phyloP scores from a whole-genome alignment of 257 asterid genomes.

The Plectranthus barbatus region DNA sequence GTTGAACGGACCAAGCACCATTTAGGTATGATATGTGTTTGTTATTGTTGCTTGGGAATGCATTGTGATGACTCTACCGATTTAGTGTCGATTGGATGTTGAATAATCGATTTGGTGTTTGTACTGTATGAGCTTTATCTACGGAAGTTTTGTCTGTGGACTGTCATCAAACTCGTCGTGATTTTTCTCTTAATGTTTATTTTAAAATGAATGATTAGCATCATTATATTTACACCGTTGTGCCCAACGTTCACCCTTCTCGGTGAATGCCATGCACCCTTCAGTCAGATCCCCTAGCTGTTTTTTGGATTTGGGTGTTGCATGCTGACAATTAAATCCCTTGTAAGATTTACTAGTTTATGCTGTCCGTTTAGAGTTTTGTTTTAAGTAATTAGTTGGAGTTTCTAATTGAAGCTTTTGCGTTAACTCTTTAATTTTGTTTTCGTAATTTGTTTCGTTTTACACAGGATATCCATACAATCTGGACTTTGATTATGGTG shows the following conservation, averaged over 20 bases:
- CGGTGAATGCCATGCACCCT: background rate
- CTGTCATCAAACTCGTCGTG: background rate
- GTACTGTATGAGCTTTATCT: background rate
- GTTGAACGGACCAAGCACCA: slow-evolving; percentile 79
- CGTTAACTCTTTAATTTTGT: background rate
- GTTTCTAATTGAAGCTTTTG: background rate
- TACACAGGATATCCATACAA: slow-evolving; percentile 87
- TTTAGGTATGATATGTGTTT: slow-evolving; percentile 43
- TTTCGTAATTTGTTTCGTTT: background rate
- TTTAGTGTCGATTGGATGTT: too few species aligned
- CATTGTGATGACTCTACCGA: too few species aligned
- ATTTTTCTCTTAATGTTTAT: background rate
- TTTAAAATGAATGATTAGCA: background rate
- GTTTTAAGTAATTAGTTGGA: slow-evolving; percentile 1
- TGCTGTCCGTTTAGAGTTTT: background rate
- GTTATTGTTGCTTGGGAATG: too few species aligned
- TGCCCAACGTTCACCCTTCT: background rate
- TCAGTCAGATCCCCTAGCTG: background rate
- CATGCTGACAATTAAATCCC: background rate
- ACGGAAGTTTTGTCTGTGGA: background rate
- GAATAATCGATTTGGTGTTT: background rate
- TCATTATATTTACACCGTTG: background rate
- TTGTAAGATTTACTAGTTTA: background rate
- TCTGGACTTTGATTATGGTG: slow-evolving; percentile 94
- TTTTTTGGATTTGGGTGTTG: background rate